Conservation (phyloP, 1,139 yeast genomes). For the Taphrina pruni region DNA sequence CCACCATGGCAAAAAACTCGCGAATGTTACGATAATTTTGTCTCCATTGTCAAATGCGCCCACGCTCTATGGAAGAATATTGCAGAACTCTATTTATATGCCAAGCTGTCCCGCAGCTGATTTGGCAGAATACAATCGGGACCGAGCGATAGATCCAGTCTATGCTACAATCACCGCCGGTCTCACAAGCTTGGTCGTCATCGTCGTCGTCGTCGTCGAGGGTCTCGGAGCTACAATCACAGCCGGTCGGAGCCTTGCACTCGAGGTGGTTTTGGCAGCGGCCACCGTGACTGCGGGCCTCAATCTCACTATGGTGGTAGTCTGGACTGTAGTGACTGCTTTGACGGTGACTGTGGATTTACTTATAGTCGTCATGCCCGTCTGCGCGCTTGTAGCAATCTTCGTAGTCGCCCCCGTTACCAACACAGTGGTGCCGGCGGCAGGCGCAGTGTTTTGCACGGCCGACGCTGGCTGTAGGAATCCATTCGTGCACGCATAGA, state of each 20-base stretch:
- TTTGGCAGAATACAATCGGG: no score
- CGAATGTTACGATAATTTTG: no score
- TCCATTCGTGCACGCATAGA: constrained; percentile 23
- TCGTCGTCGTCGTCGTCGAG: no score
- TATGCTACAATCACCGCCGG: no score
- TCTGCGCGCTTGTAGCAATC: neutral
- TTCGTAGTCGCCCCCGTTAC: neutral
- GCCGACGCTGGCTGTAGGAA: constrained; percentile 24
- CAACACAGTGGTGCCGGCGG: neutral
- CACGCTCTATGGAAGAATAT: neutral
- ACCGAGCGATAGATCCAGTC: no score
- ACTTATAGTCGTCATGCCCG: neutral
- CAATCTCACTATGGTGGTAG: neutral
- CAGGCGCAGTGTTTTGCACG: neutral
- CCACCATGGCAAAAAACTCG: neutral
- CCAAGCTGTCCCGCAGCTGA: no score
- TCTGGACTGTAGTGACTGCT: neutral
- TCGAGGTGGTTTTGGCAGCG: neutral
- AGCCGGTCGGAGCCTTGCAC: neutral
- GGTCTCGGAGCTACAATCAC: no score
- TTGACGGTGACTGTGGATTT: neutral
- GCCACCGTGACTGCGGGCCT: neutral
- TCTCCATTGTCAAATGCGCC: neutral
- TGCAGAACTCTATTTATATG: neutral
- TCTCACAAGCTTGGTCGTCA: no score